Evolutionary conservation across 371 early-diverging fungal species (phyloP), one percentile per base, ranked within the genome.

Genomic region (Blakeslea trispora): DNA sequence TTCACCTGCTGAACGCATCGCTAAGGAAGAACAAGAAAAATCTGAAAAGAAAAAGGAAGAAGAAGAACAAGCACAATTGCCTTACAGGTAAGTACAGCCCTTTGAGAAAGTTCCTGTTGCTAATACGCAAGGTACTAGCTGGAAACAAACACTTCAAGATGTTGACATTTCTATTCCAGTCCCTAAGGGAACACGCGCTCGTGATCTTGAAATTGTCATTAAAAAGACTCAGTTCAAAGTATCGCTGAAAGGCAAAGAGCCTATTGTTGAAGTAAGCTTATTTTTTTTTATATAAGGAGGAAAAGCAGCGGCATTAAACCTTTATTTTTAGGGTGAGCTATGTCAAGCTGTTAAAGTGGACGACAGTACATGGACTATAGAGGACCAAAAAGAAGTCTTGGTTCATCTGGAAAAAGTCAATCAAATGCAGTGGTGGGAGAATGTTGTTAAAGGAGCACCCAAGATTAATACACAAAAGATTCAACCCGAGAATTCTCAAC

Each of bases 381-480:
- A 86, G 50, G 83, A 90, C 57, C 82, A 81, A 63, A 77, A 85
- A 31, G 90, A 91, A 70, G 62, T 95, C 9, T 57, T 74, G 13
- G 81, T 95, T 28, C 91, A 93, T 52, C 66, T 95, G 49, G 96
- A 95, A 70, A 95, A 95, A 69, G 60, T 77, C 28, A 93, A 92
- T 64, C 70, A 82, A 34, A 81, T 82, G 77, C 88, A 93, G 60
- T 96, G 96, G 96, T 96, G 96, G 96, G 86, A 90, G 65, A 82
- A 88, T 69, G 94, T 94, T 19, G 82, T 94, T 5, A 81, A 84
- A 15, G 83, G 84, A 24, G 90, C 91, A 57, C 91, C 93, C 40
- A 84, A 83, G 31, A 90, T 95, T 53, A 92, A 95, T 57, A 93
- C 93, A n/a, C 83, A 90, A 56, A 91, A 89, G 67, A 91, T 95